Base-by-base conservation (phyloP, 352 stramenopile genomes). In the Globisporangium viniferum region DNA sequence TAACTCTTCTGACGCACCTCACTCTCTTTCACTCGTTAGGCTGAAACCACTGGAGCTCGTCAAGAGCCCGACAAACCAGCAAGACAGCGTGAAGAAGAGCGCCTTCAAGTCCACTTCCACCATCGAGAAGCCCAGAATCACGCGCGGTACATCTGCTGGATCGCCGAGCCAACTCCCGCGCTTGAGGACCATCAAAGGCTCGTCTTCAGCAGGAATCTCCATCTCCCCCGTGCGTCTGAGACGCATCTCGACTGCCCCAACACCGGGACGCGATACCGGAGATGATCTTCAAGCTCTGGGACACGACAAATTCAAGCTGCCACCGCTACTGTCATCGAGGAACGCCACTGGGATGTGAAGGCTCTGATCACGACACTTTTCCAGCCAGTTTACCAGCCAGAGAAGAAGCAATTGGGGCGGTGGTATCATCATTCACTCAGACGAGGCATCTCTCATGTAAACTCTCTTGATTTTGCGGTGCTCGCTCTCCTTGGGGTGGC, bases 241-340 rank as follows among this genome's bases (percentile, higher is more conserved):
- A 66, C 73, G 78, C 2, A 82, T 83, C 8, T 80, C 77, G 9
- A 89, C 79, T 1, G 83, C 76, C 2, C 77, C 77, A 20, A 70
- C 73, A 3, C 27, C 62, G 18, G 35, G 31, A 51, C 62, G 31
- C 35, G 48, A 60, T 14, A 22, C n/a, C 6, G 36, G 14, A 0
- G 48, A 39, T 44, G 33, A 67, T 41, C 46, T 29, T 2, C 33
- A 49, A 15, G 56, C 44, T 14, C 14, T 22, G 12, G 49, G 65
- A n/a, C 31, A 35, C 36, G 58, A 64, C 44, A 77, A 75, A 9
- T 54, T 84, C 36, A 84, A 81, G 36, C 64, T 91, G 8, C 82
- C 82, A 5, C 81, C 82, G 7, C 54, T 68, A 5, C 14, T 62
- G 8, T 68, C 62, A 12, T 20, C 51, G 6, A 57, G 51, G 24